Conservation (phyloP, 2,329 filamentous ascomycete species). For the Emergomyces orientalis region DNA sequence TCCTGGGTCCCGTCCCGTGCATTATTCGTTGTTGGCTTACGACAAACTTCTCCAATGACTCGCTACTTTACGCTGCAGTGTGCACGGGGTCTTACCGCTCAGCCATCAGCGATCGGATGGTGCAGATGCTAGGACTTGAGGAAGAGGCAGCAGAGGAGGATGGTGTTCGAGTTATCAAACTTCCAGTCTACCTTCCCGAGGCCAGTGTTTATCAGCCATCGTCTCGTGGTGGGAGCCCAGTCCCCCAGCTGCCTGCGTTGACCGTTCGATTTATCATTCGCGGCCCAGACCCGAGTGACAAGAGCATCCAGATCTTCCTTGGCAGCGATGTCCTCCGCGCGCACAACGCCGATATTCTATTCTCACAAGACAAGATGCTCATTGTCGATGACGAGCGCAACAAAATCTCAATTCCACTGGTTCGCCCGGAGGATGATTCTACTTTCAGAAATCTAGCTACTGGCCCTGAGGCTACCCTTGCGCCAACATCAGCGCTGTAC, state of each 20-base stretch:
- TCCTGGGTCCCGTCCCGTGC: constrained; percentile 80
- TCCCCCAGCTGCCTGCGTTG: constrained; percentile 72
- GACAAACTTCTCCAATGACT: constrained; percentile 78
- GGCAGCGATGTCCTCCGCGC: constrained; percentile 79
- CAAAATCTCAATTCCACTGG: constrained; percentile 82
- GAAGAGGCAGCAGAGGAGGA: constrained; percentile 59
- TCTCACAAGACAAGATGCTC: constrained; percentile 84
- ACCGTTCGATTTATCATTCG: constrained; percentile 69
- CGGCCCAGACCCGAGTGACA: constrained; percentile 41
- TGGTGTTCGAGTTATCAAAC: constrained; percentile 58
- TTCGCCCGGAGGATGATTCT: constrained; percentile 78
- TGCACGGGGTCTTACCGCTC: constrained; percentile 89
- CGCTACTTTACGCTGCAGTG: constrained; percentile 80
- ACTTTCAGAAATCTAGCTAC: constrained; percentile 70
- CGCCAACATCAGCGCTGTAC: neutral
- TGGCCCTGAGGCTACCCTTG: constrained; percentile 26
- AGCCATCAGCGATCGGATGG: constrained; percentile 63
- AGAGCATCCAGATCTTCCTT: constrained; percentile 71
- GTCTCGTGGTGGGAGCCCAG: constrained; percentile 62
- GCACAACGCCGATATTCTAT: constrained; percentile 81
- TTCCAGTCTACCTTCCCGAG: constrained; percentile 83
- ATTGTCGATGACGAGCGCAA: constrained; percentile 79
- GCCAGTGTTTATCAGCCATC: constrained; percentile 67
- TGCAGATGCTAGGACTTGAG: constrained; percentile 63
- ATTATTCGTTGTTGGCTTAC: constrained; percentile 96